Evolutionary conservation across 2,329 filamentous ascomycete species (phyloP).

Genomic region (Ustulina deusta): DNA sequence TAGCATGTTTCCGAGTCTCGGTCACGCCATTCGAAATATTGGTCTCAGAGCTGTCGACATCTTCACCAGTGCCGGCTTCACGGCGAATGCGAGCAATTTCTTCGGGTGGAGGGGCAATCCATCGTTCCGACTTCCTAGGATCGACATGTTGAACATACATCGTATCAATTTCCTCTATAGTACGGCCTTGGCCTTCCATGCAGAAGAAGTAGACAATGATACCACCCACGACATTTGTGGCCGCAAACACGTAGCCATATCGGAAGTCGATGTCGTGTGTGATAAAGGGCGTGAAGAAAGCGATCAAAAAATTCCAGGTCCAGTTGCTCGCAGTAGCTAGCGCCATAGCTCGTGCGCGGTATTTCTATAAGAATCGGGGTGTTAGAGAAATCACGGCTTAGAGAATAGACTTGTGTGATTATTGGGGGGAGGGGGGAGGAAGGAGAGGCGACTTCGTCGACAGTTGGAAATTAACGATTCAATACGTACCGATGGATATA

Average conservation of each 20-base stretch:
- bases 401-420: neutral
- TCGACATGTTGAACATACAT: conserved; percentile 77
- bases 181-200: conserved; percentile 78
- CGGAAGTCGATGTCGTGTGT: conserved; percentile 76
- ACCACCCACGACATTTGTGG: conserved; percentile 73
- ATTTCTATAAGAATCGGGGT: conserved; percentile 52
- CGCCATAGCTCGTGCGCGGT: conserved; percentile 71
- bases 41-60: conserved; percentile 16
- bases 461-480: neutral
- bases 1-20: neutral
- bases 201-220: conserved; percentile 82
- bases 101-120: conserved; percentile 59
- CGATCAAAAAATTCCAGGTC: conserved; percentile 80
- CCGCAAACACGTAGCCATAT: conserved; percentile 82
- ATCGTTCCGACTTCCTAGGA: conserved; percentile 71
- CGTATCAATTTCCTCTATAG: conserved; percentile 82
- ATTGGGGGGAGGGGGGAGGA: neutral
- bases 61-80: conserved; percentile 56
- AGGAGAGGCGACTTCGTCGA: too few relatives aligned
- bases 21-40: neutral
- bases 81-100: conserved; percentile 58
- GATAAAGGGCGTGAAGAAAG: conserved; percentile 86
- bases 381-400: conserved; percentile 1
- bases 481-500: conserved; percentile 13
- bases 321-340: conserved; percentile 72